These are phyloP conservation scores for Russula sp. DNA, from an alignment of 768 basidiomycete genomes.

Conservation along the genomic window DNA sequence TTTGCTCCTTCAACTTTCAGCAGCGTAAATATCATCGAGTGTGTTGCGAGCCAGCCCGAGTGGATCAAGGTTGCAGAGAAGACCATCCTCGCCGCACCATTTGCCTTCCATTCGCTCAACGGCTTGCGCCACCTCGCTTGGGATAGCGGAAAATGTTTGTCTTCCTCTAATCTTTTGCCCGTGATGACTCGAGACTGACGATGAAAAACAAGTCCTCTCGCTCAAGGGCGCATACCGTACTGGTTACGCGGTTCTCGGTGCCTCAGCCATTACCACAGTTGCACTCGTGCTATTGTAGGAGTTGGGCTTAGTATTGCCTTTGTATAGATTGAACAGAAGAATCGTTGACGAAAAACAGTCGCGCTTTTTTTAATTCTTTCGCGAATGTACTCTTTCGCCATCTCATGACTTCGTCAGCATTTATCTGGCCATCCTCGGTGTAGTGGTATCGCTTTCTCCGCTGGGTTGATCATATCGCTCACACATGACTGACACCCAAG, in stretches of 20 bases:
- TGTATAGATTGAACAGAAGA: background rate
- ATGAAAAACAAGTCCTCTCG: slow-evolving; percentile 49
- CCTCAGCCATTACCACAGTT: slow-evolving; percentile 66
- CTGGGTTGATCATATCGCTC: background rate
- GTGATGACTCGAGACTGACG: background rate
- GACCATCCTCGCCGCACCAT: slow-evolving; percentile 73
- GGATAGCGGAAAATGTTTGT: slow-evolving; percentile 86
- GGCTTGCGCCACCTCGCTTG: slow-evolving; percentile 86
- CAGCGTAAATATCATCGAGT: slow-evolving; percentile 67
- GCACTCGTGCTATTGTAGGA: slow-evolving; percentile 51
- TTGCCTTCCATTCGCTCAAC: slow-evolving; percentile 87
- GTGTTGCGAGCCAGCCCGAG: slow-evolving; percentile 64
- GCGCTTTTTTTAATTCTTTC: background rate
- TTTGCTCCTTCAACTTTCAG: slow-evolving; percentile 74
- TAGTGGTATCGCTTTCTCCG: background rate
- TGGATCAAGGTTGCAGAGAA: slow-evolving; percentile 73
- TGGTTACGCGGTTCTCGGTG: slow-evolving; percentile 80
- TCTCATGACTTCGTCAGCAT: background rate
- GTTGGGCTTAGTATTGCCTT: background rate
- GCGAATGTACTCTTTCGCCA: background rate
- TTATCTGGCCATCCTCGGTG: background rate
- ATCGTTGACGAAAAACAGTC: background rate
- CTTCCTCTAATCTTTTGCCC: background rate
- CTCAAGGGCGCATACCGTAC: slow-evolving; percentile 74
- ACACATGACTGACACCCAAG: background rate